phyloP scores from a whole-genome alignment of 2,329 filamentous ascomycete genomes.

The Stenocarpella maydis region DNA sequence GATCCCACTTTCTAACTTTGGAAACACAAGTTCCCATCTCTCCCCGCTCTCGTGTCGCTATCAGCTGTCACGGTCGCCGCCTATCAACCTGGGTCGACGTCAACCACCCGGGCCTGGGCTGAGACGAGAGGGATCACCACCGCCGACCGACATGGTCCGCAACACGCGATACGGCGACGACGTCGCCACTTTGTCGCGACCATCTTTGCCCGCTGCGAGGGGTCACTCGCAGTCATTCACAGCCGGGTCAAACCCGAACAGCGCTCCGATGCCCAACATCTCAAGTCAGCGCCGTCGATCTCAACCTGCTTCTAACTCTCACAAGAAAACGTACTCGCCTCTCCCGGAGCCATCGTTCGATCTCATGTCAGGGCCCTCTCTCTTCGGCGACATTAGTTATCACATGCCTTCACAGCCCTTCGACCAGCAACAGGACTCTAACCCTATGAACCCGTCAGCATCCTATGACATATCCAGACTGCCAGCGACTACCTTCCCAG shows the following conservation, averaged over 20 bases:
- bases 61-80: constrained; percentile 21
- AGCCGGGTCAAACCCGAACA: constrained; percentile 35
- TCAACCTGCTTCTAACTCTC: constrained; percentile 29
- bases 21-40: constrained; percentile 24
- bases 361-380: constrained; percentile 35
- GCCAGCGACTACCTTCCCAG: constrained; percentile 24
- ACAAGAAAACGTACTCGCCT: constrained; percentile 33
- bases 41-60: constrained; percentile 27
- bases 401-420: constrained; percentile 32
- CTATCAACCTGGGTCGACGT: constrained; percentile 18
- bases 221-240: constrained; percentile 35
- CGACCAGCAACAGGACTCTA: constrained; percentile 30
- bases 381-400: constrained; percentile 32
- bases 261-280: constrained; percentile 34
- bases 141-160: constrained; percentile 31
- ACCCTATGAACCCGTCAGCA: constrained; percentile 19
- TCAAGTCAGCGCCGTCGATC: constrained; percentile 33
- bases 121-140: not conserved
- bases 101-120: not conserved
- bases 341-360: constrained; percentile 35
- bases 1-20: constrained; percentile 36
- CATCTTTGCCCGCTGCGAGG: constrained; percentile 20
- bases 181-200: constrained; percentile 35
- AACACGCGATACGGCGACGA: constrained; percentile 34
- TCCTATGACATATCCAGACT: constrained; percentile 18